These are phyloP conservation scores for Amaranthus cruentus DNA, from an alignment of 148 eudicot genomes.

Conservation along the genomic window DNA sequence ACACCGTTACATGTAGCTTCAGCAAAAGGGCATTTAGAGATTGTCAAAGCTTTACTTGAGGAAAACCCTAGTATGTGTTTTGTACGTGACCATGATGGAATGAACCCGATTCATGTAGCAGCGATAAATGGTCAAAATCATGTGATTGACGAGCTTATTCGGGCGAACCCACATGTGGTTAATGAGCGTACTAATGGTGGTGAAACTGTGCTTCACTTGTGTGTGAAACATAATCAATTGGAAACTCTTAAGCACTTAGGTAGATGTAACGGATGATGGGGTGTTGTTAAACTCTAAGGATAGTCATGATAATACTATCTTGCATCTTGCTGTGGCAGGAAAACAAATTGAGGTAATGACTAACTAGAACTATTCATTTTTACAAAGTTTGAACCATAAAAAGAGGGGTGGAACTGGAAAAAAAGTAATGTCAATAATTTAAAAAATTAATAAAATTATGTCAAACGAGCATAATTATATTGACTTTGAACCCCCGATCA, in stretches of 20 bases:
- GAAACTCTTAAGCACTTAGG: conserved; percentile 15
- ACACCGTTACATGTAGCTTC: too few species aligned
- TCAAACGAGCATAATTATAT: too few species aligned
- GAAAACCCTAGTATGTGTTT: conserved; percentile 24
- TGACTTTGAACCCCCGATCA: too few species aligned
- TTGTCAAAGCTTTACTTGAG: conserved; percentile 14
- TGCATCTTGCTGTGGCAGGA: conserved; percentile 24
- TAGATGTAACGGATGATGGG: not conserved
- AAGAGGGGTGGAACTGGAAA: too few species aligned
- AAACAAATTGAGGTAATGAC: conserved; percentile 17
- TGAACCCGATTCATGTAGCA: conserved; percentile 39
- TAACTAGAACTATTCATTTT: too few species aligned
- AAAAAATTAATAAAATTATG: too few species aligned
- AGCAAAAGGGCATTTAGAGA: conserved; percentile 1
- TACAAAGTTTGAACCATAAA: too few species aligned
- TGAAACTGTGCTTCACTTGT: conserved; percentile 27
- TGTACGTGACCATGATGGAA: conserved; percentile 25
- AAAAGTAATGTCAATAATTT: too few species aligned
- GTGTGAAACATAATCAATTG: conserved; percentile 21
- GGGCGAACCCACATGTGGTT: conserved; percentile 11
- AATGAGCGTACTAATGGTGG: conserved; percentile 14
- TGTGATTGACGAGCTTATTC: conserved; percentile 24
- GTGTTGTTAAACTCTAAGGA: conserved; percentile 19
- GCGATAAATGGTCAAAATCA: conserved; percentile 19
- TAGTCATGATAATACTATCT: conserved; percentile 27